A percentile compares a stretch with the other conserved stretches of the same genome.
These are phyloP conservation scores for Articulospora tetracladia DNA, from an alignment of 495 filamentous ascomycete species.

Conservation along the genomic window DNA sequence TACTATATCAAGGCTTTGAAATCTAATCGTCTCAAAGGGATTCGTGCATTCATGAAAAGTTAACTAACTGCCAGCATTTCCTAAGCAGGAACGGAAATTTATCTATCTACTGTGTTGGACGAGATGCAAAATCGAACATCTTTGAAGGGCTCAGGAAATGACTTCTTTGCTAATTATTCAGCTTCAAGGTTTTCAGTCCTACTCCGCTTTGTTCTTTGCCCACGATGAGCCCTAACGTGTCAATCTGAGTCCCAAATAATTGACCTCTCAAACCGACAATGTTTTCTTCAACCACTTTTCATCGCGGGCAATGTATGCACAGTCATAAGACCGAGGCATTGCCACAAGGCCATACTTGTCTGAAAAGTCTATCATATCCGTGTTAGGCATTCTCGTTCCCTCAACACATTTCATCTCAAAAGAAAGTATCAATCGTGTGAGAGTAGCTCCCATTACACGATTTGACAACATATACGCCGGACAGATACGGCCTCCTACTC, in stretches of 20 bases:
- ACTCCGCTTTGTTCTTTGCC: too few species aligned
- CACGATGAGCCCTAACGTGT: too few species aligned
- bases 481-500: neutral
- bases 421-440: neutral
- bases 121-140: too few species aligned
- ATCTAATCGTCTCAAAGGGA: too few species aligned
- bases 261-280: neutral
- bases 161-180: too few species aligned
- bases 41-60: too few species aligned
- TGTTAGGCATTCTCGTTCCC: neutral
- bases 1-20: neutral
- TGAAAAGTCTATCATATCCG: neutral
- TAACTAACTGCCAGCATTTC: too few species aligned
- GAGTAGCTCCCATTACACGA: neutral
- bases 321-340: neutral
- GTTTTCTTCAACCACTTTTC: neutral
- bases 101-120: too few species aligned
- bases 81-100: too few species aligned
- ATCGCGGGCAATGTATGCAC: neutral
- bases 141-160: too few species aligned
- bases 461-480: neutral
- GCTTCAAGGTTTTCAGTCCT: too few species aligned
- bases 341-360: neutral
- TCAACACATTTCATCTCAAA: conserved; percentile 2
- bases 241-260: too few species aligned